Conservation (phyloP, 2,329 filamentous ascomycete species). For the Paraphoma sp. region DNA sequence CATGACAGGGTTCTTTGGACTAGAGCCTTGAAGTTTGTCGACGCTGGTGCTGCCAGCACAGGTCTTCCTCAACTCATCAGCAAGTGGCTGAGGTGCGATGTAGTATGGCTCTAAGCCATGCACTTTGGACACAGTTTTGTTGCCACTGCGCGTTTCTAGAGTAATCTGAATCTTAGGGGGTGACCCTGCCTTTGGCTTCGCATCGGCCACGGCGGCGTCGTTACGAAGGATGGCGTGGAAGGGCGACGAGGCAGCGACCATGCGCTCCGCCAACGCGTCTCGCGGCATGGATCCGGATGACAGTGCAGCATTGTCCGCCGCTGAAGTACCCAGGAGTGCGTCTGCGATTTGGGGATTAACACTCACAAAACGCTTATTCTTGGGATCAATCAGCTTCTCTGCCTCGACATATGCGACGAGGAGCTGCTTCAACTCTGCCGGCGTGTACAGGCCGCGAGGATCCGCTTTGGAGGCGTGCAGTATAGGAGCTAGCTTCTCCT, state of each 20-base stretch:
- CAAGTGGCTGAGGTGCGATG: conserved; percentile 65
- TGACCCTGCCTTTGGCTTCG: conserved; percentile 66
- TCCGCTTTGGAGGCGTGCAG: conserved; percentile 60
- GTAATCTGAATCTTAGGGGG: conserved; percentile 66
- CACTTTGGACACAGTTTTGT: conserved; percentile 70
- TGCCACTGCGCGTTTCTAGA: conserved; percentile 69
- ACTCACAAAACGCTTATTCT: conserved; percentile 67
- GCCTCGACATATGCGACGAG: conserved; percentile 65
- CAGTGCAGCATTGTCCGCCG: conserved; percentile 63
- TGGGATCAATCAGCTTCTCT: conserved; percentile 62
- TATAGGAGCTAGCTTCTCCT: conserved; percentile 63
- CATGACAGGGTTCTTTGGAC: conserved; percentile 68
- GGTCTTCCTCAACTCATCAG: conserved; percentile 70
- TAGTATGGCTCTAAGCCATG: conserved; percentile 67
- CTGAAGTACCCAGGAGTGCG: conserved; percentile 62
- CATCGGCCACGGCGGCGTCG: conserved; percentile 46
- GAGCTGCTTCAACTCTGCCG: conserved; percentile 64
- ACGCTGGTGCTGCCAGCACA: conserved; percentile 74
- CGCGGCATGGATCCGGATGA: conserved; percentile 65
- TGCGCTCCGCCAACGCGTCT: conserved; percentile 66
- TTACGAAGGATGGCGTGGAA: conserved; percentile 65
- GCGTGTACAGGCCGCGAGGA: conserved; percentile 63
- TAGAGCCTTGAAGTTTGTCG: conserved; percentile 64
- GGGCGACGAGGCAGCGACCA: conserved; percentile 62
- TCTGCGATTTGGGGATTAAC: conserved; percentile 70